phyloP scores from a whole-genome alignment of 164 flowering plant species.

The Buxus sempervirens region DNA sequence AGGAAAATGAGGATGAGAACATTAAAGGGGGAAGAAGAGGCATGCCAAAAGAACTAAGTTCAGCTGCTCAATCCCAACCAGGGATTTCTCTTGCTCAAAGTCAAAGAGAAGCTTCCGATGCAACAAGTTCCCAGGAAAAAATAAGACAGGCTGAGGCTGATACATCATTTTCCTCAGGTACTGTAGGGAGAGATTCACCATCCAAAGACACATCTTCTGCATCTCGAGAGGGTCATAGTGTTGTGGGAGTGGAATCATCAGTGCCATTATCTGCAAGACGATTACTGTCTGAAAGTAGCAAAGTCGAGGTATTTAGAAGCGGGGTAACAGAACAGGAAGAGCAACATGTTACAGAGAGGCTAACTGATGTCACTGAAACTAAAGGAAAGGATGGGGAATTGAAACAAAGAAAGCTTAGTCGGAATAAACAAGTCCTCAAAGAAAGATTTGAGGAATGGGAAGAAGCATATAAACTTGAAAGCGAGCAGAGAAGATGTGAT shows the following conservation, averaged over 20 bases:
- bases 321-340: conserved; percentile 22
- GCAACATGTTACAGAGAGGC: conserved; percentile 17
- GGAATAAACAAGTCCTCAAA: conserved; percentile 53
- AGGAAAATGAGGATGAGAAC: conserved; percentile 41
- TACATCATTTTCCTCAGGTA: conserved; percentile 24
- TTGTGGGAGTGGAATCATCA: conserved; percentile 2
- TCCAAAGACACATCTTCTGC: conserved; percentile 25
- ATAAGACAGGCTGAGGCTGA: conserved; percentile 19
- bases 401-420: conserved; percentile 55
- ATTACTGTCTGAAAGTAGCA: conserved; percentile 24
- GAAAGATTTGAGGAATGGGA: conserved; percentile 97
- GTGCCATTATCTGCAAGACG: conserved; percentile 19
- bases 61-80: conserved; percentile 26
- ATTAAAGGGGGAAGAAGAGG: conserved; percentile 29
- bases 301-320: conserved; percentile 25
- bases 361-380: conserved; percentile 26
- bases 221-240: conserved; percentile 24
- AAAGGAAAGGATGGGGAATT: conserved; percentile 40
- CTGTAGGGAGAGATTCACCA: conserved; percentile 26
- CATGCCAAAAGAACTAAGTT: conserved; percentile 22
- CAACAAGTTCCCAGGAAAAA: conserved; percentile 20
- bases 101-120: conserved; percentile 27
- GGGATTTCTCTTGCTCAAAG: conserved; percentile 23
- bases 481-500: conserved; percentile 67
- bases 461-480: conserved; percentile 74